Conservation (phyloP, 805 yeast species). For the Candida dendrica region DNA sequence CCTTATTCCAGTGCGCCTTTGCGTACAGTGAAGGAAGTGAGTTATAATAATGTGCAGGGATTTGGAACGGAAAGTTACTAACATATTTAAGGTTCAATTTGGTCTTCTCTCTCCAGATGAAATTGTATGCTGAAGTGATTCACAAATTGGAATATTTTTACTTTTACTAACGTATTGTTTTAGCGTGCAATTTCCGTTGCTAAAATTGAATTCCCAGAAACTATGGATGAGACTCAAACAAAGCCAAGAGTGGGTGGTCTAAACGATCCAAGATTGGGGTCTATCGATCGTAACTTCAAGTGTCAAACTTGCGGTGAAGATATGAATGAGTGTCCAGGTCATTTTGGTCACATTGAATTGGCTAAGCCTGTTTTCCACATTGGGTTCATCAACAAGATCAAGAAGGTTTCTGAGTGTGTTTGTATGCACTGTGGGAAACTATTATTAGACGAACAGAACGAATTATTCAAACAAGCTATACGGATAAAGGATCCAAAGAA, state of each 20-base stretch:
- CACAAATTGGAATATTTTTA: slow-evolving; percentile 10
- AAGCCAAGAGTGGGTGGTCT: slow-evolving; percentile 95
- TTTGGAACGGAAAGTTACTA: not conserved
- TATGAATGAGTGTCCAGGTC: slow-evolving; percentile 99
- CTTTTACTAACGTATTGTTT: too few species aligned
- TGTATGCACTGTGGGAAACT: slow-evolving; percentile 99
- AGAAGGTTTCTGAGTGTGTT: slow-evolving; percentile 91
- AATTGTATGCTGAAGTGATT: slow-evolving; percentile 33
- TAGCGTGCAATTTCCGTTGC: slow-evolving; percentile 95
- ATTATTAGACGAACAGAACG: slow-evolving; percentile 68
- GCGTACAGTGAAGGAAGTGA: slow-evolving; percentile 91
- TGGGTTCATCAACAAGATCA: slow-evolving; percentile 89
- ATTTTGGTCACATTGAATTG: slow-evolving; percentile 96
- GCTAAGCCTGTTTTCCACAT: slow-evolving; percentile 98
- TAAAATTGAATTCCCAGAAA: slow-evolving; percentile 95
- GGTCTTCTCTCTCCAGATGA: slow-evolving; percentile 98
- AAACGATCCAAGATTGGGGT: slow-evolving; percentile 94
- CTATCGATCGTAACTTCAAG: slow-evolving; percentile 93
- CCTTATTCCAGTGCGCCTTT: slow-evolving; percentile 98
- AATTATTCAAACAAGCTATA: slow-evolving; percentile 76
- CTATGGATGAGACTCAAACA: slow-evolving; percentile 96
- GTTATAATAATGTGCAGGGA: slow-evolving; percentile 19
- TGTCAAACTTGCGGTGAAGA: slow-evolving; percentile 99
- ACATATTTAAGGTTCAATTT: slow-evolving; percentile 63
- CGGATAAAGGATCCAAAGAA: slow-evolving; percentile 90